phyloP scores from a whole-genome alignment of 345 rosid genomes.

The Citrus sp. region DNA sequence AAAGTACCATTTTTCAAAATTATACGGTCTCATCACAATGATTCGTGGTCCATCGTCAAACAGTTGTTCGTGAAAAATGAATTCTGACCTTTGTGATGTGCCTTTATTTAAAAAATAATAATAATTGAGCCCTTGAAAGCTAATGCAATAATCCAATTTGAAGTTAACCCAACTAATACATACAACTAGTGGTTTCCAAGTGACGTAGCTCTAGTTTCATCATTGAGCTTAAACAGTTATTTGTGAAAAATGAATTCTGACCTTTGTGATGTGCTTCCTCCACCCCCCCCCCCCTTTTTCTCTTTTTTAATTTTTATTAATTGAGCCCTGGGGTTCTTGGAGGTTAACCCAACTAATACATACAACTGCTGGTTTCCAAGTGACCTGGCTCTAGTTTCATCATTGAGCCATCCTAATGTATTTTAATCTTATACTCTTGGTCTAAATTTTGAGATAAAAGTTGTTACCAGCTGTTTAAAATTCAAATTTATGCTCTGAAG shows the following conservation, averaged over 20 bases:
- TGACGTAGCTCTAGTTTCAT: neutral
- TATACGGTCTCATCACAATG: neutral
- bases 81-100: too few species aligned
- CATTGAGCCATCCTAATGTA: neutral
- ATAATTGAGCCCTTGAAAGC: neutral
- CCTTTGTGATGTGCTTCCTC: too few species aligned
- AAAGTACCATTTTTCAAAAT: neutral
- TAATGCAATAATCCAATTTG: neutral
- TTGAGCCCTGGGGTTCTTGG: neutral
- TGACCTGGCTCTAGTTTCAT: neutral
- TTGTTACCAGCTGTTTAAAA: neutral
- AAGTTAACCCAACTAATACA: neutral
- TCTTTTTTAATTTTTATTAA: neutral
- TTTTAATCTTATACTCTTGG: neutral
- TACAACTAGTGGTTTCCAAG: neutral
- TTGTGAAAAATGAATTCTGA: too few species aligned
- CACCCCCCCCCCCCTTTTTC: too few species aligned
- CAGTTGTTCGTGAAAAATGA: neutral
- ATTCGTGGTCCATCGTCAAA: neutral
- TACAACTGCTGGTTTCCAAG: neutral
- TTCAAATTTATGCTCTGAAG: neutral
- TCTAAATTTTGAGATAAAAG: neutral
- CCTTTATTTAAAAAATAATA: neutral
- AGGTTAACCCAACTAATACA: neutral
- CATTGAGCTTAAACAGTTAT: neutral